Evolutionary conservation across 352 stramenopile genomes (phyloP).

Genomic region (Phytopythium vexans): DNA sequence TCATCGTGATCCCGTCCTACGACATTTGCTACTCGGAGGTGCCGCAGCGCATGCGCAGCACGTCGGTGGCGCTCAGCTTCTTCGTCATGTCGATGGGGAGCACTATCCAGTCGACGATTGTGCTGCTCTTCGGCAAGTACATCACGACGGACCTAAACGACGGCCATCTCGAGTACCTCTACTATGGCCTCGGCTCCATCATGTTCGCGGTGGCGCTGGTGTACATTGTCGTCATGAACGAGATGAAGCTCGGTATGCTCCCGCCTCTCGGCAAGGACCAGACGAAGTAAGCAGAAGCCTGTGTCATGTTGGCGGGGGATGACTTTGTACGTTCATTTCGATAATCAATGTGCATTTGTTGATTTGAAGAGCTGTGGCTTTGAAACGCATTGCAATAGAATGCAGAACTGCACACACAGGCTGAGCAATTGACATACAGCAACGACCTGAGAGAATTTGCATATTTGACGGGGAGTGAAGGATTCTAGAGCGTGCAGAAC

Average conservation of each 20-base stretch:
- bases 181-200: slow-evolving; percentile 17
- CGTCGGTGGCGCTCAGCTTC: slow-evolving; percentile 18
- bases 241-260: slow-evolving; percentile 13
- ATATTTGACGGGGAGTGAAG: too few species aligned
- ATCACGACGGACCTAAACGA: slow-evolving; percentile 39
- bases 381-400: too few species aligned
- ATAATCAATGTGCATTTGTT: too few species aligned
- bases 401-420: too few species aligned
- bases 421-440: too few species aligned
- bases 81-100: slow-evolving; percentile 36
- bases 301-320: too few species aligned
- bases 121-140: slow-evolving; percentile 44
- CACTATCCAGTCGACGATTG: slow-evolving; percentile 39
- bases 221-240: slow-evolving; percentile 21
- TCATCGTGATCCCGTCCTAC: slow-evolving; percentile 36
- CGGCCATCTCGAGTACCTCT: slow-evolving; percentile 34
- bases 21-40: slow-evolving; percentile 26
- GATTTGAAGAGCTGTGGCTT: too few species aligned
- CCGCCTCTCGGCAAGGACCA: background rate
- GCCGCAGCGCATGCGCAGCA: slow-evolving; percentile 15
- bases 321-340: too few species aligned
- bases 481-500: too few species aligned
- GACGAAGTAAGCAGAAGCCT: background rate
- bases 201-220: slow-evolving; percentile 23
- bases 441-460: too few species aligned